phyloP scores from a whole-genome alignment of 2,329 filamentous ascomycete species.

The Colletotrichum cuscutae region DNA sequence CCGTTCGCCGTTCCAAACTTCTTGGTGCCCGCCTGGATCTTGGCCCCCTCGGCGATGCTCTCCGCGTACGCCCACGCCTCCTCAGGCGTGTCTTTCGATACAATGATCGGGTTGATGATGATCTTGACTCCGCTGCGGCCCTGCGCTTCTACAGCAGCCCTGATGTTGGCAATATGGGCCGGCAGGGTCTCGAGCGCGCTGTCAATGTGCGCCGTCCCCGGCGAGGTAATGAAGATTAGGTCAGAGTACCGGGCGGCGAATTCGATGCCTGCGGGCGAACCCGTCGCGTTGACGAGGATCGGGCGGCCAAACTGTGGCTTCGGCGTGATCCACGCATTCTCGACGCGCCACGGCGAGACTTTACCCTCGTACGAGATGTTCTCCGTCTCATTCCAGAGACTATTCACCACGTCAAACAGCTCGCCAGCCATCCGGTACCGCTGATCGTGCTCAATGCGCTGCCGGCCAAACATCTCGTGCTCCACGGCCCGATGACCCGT shows the following conservation, averaged over 20 bases:
- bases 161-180: conserved; percentile 5
- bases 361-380: conserved; percentile 62
- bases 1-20: conserved; percentile 10
- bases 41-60: conserved; percentile 8
- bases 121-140: neutral
- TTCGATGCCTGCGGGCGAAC: conserved; percentile 8
- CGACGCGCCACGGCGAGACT: conserved; percentile 3
- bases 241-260: conserved; percentile 18
- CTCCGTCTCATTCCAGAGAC: conserved; percentile 85
- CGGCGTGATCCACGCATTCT: conserved; percentile 13
- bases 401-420: conserved; percentile 79
- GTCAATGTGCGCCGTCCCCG: conserved; percentile 5
- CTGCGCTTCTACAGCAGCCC: neutral
- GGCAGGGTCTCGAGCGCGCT: conserved; percentile 18
- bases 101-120: conserved; percentile 17
- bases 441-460: conserved; percentile 10
- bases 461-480: conserved; percentile 13
- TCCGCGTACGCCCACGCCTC: neutral
- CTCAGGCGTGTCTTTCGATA: neutral
- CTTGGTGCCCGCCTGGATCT: neutral
- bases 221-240: conserved; percentile 11
- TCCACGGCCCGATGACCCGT: conserved; percentile 4
- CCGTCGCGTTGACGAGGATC: conserved; percentile 3
- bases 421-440: conserved; percentile 1
- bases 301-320: conserved; percentile 7